Conservation (phyloP, 225 moss, liverwort and hornwort species). For the Bryum argenteum region DNA sequence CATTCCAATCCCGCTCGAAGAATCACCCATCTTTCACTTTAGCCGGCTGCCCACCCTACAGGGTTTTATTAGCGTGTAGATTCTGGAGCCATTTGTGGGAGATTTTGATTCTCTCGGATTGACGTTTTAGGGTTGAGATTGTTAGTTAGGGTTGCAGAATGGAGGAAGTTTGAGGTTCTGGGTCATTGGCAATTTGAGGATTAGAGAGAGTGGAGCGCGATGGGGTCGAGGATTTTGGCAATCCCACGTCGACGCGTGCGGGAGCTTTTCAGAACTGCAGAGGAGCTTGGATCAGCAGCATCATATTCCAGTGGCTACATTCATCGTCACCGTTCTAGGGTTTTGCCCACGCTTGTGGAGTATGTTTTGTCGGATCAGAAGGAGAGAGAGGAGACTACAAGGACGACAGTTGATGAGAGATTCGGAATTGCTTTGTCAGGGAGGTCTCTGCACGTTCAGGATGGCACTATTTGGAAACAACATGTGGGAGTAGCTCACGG, state of each 20-base stretch:
- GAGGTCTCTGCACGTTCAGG: slow-evolving; percentile 50
- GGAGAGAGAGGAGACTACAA: slow-evolving; percentile 24
- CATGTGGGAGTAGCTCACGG: slow-evolving; percentile 22
- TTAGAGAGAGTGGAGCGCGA: slow-evolving; percentile 31
- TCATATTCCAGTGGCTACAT: slow-evolving; percentile 24
- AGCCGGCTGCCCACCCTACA: neutral
- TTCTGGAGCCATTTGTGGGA: too few relatives aligned
- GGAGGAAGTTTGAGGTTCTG: slow-evolving; percentile 25
- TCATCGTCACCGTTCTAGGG: neutral
- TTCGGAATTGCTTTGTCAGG: slow-evolving; percentile 18
- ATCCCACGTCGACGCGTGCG: slow-evolving; percentile 48
- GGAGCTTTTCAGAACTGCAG: slow-evolving; percentile 41
- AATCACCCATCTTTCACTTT: neutral
- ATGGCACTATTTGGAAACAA: slow-evolving; percentile 47
- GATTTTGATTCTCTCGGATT: neutral
- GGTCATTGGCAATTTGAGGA: neutral
- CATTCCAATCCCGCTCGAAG: neutral
- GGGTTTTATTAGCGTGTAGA: too few relatives aligned
- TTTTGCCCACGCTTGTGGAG: slow-evolving; percentile 31
- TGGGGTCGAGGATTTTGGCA: slow-evolving; percentile 54
- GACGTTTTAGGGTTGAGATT: slow-evolving; percentile 36
- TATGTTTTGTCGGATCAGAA: slow-evolving; percentile 34
- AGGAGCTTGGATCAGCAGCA: slow-evolving; percentile 36
- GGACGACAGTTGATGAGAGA: neutral
- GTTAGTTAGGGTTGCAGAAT: slow-evolving; percentile 33